These are phyloP conservation scores for Cydonia oblonga DNA, from an alignment of 331 rosid genomes.

Conservation along the genomic window DNA sequence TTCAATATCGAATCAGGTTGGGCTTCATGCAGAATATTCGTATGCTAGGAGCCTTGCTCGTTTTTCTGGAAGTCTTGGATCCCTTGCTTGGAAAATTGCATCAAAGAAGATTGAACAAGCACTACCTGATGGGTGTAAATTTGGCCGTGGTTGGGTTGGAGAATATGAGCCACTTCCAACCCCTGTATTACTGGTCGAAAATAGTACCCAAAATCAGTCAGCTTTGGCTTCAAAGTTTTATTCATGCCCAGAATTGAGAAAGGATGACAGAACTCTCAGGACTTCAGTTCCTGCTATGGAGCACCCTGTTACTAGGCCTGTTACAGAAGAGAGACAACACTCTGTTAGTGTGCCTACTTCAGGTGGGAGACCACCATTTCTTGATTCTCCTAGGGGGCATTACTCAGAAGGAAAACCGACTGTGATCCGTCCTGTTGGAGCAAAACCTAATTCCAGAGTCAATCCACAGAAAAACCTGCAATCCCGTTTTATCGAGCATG, in stretches of 20 bases:
- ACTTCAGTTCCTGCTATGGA: slow-evolving; percentile 31
- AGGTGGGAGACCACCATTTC: slow-evolving; percentile 30
- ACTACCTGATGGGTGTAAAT: slow-evolving; percentile 67
- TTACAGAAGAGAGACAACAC: slow-evolving; percentile 27
- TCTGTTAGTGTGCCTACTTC: slow-evolving; percentile 16
- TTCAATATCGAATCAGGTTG: slow-evolving; percentile 45
- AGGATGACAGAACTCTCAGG: slow-evolving; percentile 33
- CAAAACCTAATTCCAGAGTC: slow-evolving; percentile 14
- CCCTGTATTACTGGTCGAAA: slow-evolving; percentile 50
- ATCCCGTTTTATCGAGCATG: slow-evolving; percentile 37
- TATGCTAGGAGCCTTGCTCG: slow-evolving; percentile 93
- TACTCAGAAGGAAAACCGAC: slow-evolving; percentile 32
- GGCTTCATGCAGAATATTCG: slow-evolving; percentile 85
- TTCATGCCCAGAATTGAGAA: slow-evolving; percentile 28
- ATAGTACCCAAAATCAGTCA: slow-evolving; percentile 31
- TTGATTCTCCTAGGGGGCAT: slow-evolving; percentile 36
- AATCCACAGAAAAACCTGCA: slow-evolving; percentile 38
- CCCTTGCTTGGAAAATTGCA: slow-evolving; percentile 84
- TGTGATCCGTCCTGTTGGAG: slow-evolving; percentile 17
- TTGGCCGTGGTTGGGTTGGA: slow-evolving; percentile 94
- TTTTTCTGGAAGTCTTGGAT: slow-evolving; percentile 81
- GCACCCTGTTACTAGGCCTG: slow-evolving; percentile 21
- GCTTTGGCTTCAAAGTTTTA: slow-evolving; percentile 25
- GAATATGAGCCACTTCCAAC: slow-evolving; percentile 82
- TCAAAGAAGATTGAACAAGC: slow-evolving; percentile 75